Percentiles rank a stretch among this genome's conserved stretches.
phyloP scores from a whole-genome alignment of 2,329 filamentous ascomycete species.

The Penicillium griseofulvum region DNA sequence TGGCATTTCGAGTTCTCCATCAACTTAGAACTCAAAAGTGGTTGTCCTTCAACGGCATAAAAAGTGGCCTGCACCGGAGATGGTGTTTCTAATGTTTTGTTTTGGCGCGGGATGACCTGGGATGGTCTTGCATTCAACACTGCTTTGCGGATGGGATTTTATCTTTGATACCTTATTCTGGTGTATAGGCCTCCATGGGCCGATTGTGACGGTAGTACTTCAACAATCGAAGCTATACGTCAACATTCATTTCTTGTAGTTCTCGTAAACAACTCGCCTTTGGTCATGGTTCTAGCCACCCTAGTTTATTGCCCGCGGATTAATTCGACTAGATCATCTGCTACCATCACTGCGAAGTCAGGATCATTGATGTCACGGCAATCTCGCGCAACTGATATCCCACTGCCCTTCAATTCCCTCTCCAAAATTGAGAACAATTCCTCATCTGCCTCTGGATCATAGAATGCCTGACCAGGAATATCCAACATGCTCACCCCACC shows the following conservation, averaged over 20 bases:
- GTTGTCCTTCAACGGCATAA: slow-evolving; percentile 63
- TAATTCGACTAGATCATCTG: slow-evolving; percentile 23
- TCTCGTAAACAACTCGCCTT: background rate
- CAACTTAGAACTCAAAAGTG: slow-evolving; percentile 49
- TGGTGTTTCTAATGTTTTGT: slow-evolving; percentile 27
- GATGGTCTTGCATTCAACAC: slow-evolving; percentile 41
- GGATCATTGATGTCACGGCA: slow-evolving; percentile 33
- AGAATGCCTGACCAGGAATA: slow-evolving; percentile 54
- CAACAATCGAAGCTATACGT: slow-evolving; percentile 14
- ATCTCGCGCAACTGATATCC: slow-evolving; percentile 52
- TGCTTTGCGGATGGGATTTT: slow-evolving; percentile 27
- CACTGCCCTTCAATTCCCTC: slow-evolving; percentile 48
- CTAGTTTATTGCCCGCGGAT: slow-evolving; percentile 3
- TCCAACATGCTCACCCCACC: slow-evolving; percentile 63
- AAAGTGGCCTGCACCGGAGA: slow-evolving; percentile 37
- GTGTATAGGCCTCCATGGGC: slow-evolving; percentile 17
- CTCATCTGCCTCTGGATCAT: slow-evolving; percentile 49
- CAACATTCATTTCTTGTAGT: slow-evolving; percentile 1
- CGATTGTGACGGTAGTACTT: slow-evolving; percentile 13
- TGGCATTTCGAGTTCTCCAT: slow-evolving; percentile 50
- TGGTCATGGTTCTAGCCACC: background rate
- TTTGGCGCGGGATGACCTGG: slow-evolving; percentile 34
- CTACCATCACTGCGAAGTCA: slow-evolving; percentile 28
- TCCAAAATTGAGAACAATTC: slow-evolving; percentile 50
- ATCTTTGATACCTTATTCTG: slow-evolving; percentile 24